Percentiles rank a stretch among this genome's conserved stretches.
phyloP scores from a whole-genome alignment of 2,329 filamentous ascomycete genomes.

The Penicillium sp. region DNA sequence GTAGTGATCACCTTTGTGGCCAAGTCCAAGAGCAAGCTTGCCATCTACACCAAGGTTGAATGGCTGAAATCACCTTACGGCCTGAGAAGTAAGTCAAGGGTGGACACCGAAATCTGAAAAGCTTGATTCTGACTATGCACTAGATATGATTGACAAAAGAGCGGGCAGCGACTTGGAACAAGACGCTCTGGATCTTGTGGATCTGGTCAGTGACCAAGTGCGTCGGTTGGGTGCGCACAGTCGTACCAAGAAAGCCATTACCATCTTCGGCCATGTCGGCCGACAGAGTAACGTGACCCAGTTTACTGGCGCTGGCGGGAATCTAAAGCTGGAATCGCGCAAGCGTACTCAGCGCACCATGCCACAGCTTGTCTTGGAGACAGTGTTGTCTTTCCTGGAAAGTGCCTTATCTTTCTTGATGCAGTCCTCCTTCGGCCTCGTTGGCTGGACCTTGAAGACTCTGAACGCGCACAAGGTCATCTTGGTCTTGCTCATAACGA shows the following conservation, averaged over 20 bases:
- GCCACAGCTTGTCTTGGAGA: slow-evolving; percentile 71
- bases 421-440: slow-evolving; percentile 70
- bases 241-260: slow-evolving; percentile 52
- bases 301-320: slow-evolving; percentile 37
- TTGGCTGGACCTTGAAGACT: slow-evolving; percentile 68
- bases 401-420: slow-evolving; percentile 75
- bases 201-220: slow-evolving; percentile 54
- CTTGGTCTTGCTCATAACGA: slow-evolving; percentile 67
- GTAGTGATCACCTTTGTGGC: slow-evolving; percentile 91
- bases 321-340: slow-evolving; percentile 46
- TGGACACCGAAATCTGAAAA: background rate
- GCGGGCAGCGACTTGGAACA: slow-evolving; percentile 69
- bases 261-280: slow-evolving; percentile 52
- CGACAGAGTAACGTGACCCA: slow-evolving; percentile 45
- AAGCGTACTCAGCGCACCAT: slow-evolving; percentile 64
- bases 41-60: slow-evolving; percentile 83
- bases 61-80: slow-evolving; percentile 70
- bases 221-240: slow-evolving; percentile 49
- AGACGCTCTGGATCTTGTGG: slow-evolving; percentile 51
- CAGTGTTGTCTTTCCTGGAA: slow-evolving; percentile 70
- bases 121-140: slow-evolving; percentile 10
- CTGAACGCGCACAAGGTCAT: slow-evolving; percentile 74
- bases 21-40: slow-evolving; percentile 89
- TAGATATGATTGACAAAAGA: slow-evolving; percentile 59
- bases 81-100: slow-evolving; percentile 44